phyloP scores from a whole-genome alignment of 495 filamentous ascomycete species.

The Aspergillus affinis region DNA sequence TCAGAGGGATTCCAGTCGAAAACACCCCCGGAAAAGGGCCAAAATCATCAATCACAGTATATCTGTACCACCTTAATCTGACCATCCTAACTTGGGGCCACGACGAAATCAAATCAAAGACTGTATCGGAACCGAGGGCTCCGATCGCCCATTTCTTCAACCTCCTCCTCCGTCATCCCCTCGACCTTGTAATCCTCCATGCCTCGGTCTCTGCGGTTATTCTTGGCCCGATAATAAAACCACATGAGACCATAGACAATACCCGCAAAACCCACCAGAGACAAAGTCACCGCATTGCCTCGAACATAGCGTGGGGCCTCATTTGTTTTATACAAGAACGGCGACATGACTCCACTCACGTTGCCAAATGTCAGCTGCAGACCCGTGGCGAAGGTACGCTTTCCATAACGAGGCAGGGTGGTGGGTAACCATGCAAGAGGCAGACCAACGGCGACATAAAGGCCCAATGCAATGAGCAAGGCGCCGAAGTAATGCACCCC shows the following conservation, averaged over 20 bases:
- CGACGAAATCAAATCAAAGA: background rate
- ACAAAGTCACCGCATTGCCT: constrained; percentile 50
- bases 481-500: constrained; percentile 73
- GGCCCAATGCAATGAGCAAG: constrained; percentile 66
- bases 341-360: constrained; percentile 64
- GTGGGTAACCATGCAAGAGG: constrained; percentile 67
- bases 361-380: constrained; percentile 70
- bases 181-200: constrained; percentile 52
- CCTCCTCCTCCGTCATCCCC: constrained; percentile 61
- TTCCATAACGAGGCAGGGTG: constrained; percentile 66
- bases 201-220: constrained; percentile 54
- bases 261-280: constrained; percentile 37
- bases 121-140: constrained; percentile 61
- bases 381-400: constrained; percentile 67
- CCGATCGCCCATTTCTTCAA: constrained; percentile 69
- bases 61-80: background rate
- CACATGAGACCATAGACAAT: constrained; percentile 53
- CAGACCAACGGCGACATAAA: constrained; percentile 69
- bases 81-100: background rate
- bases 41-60: no score
- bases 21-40: background rate
- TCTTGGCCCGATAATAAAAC: constrained; percentile 53
- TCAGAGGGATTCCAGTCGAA: background rate
- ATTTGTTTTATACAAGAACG: constrained; percentile 49
- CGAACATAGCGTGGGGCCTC: constrained; percentile 43